Evolutionary conservation across 257 asterid genomes (phyloP).

Genomic region (Ligustrum vulgare): DNA sequence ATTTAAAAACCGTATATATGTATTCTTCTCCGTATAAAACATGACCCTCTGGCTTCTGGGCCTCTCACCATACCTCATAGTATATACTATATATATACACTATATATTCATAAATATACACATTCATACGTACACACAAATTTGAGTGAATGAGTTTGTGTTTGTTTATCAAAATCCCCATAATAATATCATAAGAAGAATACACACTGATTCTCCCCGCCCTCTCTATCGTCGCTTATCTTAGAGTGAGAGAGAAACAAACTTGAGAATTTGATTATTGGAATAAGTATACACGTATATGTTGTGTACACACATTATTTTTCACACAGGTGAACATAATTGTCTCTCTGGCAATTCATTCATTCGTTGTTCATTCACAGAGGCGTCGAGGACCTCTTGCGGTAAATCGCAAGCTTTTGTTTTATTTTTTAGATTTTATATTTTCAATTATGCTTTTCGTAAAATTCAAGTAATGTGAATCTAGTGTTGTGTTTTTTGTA

Average conservation of each 20-base stretch:
- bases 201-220: background rate
- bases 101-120: no score
- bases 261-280: background rate
- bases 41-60: no score
- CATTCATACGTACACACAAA: background rate
- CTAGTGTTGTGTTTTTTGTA: constrained; percentile 26
- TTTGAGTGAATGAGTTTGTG: background rate
- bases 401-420: constrained; percentile 30
- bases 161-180: constrained; percentile 9
- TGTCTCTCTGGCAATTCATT: constrained; percentile 28
- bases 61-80: background rate
- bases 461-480: constrained; percentile 56
- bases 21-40: no score
- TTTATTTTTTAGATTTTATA: background rate
- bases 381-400: constrained; percentile 23
- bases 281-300: background rate
- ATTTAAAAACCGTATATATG: no score
- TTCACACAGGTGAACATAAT: constrained; percentile 32
- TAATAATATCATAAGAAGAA: background rate
- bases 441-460: constrained; percentile 34
- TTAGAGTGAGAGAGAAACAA: background rate
- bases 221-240: background rate
- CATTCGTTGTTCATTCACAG: constrained; percentile 18
- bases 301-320: constrained; percentile 17
- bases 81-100: no score